phyloP scores from a whole-genome alignment of 805 yeast species.

The Tetrapisispora phaffii region DNA sequence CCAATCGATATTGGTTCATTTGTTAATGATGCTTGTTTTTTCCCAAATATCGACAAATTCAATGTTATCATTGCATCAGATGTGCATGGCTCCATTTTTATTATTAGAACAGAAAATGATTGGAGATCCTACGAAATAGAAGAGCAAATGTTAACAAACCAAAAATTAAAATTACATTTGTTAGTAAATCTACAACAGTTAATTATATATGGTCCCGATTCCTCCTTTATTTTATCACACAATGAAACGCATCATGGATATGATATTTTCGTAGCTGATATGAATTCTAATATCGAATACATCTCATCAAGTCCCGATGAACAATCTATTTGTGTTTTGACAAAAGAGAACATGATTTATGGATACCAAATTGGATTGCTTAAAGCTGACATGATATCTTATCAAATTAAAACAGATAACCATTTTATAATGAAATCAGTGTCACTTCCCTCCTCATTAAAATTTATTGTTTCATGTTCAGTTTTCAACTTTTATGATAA shows the following conservation, averaged over 20 bases:
- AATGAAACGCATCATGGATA: not conserved
- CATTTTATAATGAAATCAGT: slow-evolving; percentile 11
- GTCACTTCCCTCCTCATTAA: slow-evolving; percentile 9
- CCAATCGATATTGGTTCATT: not conserved
- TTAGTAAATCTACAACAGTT: slow-evolving; percentile 1
- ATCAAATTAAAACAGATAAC: slow-evolving; percentile 1
- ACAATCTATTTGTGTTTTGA: not conserved
- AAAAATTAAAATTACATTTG: slow-evolving; percentile 5
- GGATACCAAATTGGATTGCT: not conserved
- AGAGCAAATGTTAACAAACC: slow-evolving; percentile 6
- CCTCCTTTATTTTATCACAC: not conserved
- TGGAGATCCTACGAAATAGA: slow-evolving; percentile 2
- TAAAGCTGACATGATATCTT: not conserved
- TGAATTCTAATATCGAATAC: not conserved
- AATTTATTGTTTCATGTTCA: slow-evolving; percentile 12
- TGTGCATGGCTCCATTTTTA: slow-evolving; percentile 10
- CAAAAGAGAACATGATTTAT: not conserved
- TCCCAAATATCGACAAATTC: not conserved
- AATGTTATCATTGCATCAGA: slow-evolving; percentile 11
- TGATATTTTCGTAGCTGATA: not conserved
- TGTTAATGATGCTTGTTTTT: not conserved
- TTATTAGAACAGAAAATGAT: slow-evolving; percentile 4
- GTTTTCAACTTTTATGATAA: slow-evolving; percentile 5
- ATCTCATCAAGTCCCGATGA: not conserved
- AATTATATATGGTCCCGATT: slow-evolving; percentile 4